A percentile compares a stretch with the other conserved stretches of the same genome.
Evolutionary conservation across 495 filamentous ascomycete genomes (phyloP).

Genomic region (Annulohypoxylon nitens): DNA sequence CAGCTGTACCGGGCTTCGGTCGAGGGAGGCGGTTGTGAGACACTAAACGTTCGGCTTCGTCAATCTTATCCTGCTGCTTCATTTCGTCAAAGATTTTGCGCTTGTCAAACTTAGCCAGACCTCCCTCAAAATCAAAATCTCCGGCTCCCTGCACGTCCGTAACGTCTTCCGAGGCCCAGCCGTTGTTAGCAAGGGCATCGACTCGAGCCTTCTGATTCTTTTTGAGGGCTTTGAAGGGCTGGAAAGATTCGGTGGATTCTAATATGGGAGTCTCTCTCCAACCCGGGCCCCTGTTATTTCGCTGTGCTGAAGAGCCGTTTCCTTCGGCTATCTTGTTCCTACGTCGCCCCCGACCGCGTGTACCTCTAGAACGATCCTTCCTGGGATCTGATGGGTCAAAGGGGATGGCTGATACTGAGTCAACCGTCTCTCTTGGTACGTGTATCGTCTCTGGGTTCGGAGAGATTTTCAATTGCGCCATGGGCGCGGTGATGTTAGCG

Average conservation of each 20-base stretch:
- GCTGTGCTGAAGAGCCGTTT: slow-evolving; percentile 34
- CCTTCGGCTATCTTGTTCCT: slow-evolving; percentile 29
- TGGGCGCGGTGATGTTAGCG: slow-evolving; percentile 14
- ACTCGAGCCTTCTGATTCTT: slow-evolving; percentile 64
- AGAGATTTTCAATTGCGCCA: slow-evolving; percentile 33
- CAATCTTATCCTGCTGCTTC: slow-evolving; percentile 84
- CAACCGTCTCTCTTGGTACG: slow-evolving; percentile 17
- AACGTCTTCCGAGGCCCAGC: slow-evolving; percentile 96
- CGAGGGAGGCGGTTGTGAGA: slow-evolving; percentile 82
- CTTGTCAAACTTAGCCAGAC: slow-evolving; percentile 95
- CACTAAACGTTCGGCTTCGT: slow-evolving; percentile 89
- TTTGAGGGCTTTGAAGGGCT: slow-evolving; percentile 69
- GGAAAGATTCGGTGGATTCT: slow-evolving; percentile 69
- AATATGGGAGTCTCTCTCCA: slow-evolving; percentile 89
- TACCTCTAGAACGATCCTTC: slow-evolving; percentile 50
- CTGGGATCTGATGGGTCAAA: slow-evolving; percentile 36
- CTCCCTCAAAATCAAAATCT: slow-evolving; percentile 92
- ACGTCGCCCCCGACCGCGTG: slow-evolving; percentile 53
- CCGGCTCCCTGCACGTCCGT: slow-evolving; percentile 96
- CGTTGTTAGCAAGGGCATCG: slow-evolving; percentile 74
- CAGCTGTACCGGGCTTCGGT: slow-evolving; percentile 79
- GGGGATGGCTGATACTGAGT: slow-evolving; percentile 24
- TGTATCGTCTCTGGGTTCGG: slow-evolving; percentile 14
- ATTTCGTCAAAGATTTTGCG: slow-evolving; percentile 88
- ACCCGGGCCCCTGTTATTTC: slow-evolving; percentile 68